These are phyloP conservation scores for Penicillium pancosmium DNA, from an alignment of 495 filamentous ascomycete species.

Conservation along the genomic window DNA sequence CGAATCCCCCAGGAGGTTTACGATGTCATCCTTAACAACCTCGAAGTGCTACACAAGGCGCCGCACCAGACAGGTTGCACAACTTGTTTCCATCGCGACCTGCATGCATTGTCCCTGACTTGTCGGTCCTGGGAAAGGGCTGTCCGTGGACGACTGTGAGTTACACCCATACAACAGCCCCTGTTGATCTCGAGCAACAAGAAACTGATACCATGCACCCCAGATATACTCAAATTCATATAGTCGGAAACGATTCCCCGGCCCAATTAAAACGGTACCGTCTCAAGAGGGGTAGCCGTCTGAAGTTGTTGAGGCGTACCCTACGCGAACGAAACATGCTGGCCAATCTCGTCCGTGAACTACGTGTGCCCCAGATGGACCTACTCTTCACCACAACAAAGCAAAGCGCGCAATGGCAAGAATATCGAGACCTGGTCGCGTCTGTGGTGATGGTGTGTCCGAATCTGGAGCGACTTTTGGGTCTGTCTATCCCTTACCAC, in stretches of 20 bases:
- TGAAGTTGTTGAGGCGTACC: constrained; percentile 77
- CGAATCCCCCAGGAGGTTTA: constrained; percentile 59
- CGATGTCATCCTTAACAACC: constrained; percentile 55
- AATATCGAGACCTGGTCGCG: constrained; percentile 72
- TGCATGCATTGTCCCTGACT: constrained; percentile 67
- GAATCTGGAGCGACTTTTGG: constrained; percentile 75
- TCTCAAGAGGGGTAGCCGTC: constrained; percentile 64
- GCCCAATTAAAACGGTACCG: constrained; percentile 67
- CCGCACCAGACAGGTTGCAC: constrained; percentile 56
- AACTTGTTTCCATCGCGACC: constrained; percentile 78
- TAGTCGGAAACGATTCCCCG: constrained; percentile 69
- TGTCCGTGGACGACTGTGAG: constrained; percentile 66
- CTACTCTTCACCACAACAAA: constrained; percentile 52
- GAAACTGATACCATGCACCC: constrained; percentile 16
- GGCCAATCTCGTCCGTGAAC: constrained; percentile 70
- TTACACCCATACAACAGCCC: constrained; percentile 7
- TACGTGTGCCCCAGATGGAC: constrained; percentile 69
- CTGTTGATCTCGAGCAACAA: not conserved
- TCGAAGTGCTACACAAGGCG: constrained; percentile 52
- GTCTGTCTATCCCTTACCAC: constrained; percentile 69
- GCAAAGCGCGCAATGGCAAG: constrained; percentile 51
- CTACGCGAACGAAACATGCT: constrained; percentile 69
- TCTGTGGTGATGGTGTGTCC: constrained; percentile 86
- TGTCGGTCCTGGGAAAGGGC: constrained; percentile 69
- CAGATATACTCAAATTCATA: constrained; percentile 71